These are phyloP conservation scores for Aspergillus spinulosporus DNA, from an alignment of 2,329 filamentous ascomycete species.

Conservation along the genomic window DNA sequence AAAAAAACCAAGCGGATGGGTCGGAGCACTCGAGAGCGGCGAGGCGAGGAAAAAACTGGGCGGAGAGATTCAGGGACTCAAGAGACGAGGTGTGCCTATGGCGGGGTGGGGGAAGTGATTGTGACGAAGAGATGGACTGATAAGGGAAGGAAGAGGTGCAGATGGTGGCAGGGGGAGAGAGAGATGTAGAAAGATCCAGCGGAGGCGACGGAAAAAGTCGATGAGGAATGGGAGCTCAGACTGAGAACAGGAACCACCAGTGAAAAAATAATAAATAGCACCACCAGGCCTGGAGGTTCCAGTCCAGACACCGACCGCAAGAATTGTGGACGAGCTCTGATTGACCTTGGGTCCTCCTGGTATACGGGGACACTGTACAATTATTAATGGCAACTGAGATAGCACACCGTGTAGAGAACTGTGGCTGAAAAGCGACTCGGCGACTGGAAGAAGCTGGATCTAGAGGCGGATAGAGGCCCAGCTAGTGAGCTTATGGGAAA, in stretches of 20 bases:
- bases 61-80: not conserved
- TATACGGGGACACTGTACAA: not conserved
- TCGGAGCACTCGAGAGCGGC: constrained; percentile 20
- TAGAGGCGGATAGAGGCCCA: not conserved
- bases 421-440: not conserved
- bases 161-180: constrained; percentile 9
- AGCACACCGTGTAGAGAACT: not conserved
- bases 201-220: constrained; percentile 9
- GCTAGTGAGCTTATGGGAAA: constrained; percentile 9
- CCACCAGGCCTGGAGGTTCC: not conserved
- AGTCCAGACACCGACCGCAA: constrained; percentile 1
- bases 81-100: not conserved
- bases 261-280: constrained; percentile 1
- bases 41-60: constrained; percentile 12
- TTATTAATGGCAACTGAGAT: constrained; percentile 6
- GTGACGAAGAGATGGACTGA: constrained; percentile 5
- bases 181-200: constrained; percentile 6
- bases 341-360: not conserved
- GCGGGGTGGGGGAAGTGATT: not conserved
- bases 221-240: constrained; percentile 1
- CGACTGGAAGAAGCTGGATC: not conserved
- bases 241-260: not conserved
- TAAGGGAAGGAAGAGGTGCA: constrained; percentile 9
- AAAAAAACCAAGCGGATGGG: constrained; percentile 33
- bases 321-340: not conserved